Base-by-base conservation (phyloP, 352 stramenopile genomes). In the Globisporangium abappressorium region DNA sequence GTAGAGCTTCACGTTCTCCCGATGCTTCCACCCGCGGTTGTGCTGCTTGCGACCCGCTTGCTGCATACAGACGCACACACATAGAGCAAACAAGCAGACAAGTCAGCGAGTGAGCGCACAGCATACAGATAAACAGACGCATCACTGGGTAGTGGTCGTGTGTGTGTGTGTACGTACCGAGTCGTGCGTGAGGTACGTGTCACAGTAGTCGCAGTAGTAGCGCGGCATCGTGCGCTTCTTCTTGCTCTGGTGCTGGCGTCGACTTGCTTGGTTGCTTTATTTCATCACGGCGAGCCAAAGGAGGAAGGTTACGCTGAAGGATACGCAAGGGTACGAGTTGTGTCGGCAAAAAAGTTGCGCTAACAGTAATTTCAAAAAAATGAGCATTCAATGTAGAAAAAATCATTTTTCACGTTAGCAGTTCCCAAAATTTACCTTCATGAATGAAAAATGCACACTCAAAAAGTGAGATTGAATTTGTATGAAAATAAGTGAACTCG, bases 121-220 rank as follows among this genome's bases (percentile, higher is more conserved):
- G 28, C 11, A 49, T 28, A 58, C 18, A 26, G 20, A 51, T 8
- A 58, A 0, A n/a, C 33, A 62, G 49, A 15, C 5, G 30, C 14
- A 34, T 33, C 34, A 26, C 24, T 6, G 36, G 11, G 18, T 12
- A 43, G 36, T 15, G 9, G 11, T 43, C 36, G 12, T 4, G 30
- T 33, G 30, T 33, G 30, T 33, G 30, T 33, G 30, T 36, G n/a
- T 12, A 22, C 74, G 67, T 70, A 96, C 90, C 72, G 92, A 98
- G 79, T 98, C 92, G 73, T 98, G 93, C 69, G 93, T 98, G 66
- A 98, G 85, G 74, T 98, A 98, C 60, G 92, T 97, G 72, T 97
- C 92, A 75, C 93, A 98, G 77, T 98, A 98, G 77, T 98, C 92
- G 78, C 92, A 98, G 78, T 97, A 98, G 80, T 97, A 98, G 69